These are phyloP conservation scores for Globisporangium orthogonon DNA, from an alignment of 352 stramenopile genomes.

Conservation along the genomic window DNA sequence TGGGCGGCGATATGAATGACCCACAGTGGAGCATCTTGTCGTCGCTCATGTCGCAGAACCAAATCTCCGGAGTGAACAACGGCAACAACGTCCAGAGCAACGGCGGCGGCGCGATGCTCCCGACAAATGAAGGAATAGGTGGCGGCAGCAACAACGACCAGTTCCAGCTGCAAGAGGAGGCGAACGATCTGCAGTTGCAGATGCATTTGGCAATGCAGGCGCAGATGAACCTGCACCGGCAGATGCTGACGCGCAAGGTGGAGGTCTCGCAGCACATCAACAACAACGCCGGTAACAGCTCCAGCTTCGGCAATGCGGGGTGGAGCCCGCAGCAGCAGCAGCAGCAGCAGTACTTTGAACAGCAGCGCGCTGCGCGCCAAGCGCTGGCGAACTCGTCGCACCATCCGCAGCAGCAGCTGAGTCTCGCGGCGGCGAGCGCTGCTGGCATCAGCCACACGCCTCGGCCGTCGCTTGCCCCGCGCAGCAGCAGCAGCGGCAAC, in stretches of 20 bases:
- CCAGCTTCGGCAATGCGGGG: slow-evolving; percentile 11
- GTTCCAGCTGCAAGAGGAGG: slow-evolving; percentile 57
- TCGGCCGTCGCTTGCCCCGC: slow-evolving; percentile 10
- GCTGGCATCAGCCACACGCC: slow-evolving; percentile 7
- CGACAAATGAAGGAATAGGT: slow-evolving; percentile 26
- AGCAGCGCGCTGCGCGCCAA: slow-evolving; percentile 9
- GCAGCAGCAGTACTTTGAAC: slow-evolving; percentile 17
- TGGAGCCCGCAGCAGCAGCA: slow-evolving; percentile 9
- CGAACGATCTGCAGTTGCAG: slow-evolving; percentile 65
- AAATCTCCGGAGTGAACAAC: slow-evolving; percentile 30
- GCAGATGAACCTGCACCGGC: slow-evolving; percentile 84
- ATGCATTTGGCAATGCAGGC: slow-evolving; percentile 86
- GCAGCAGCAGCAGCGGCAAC: slow-evolving; percentile 6
- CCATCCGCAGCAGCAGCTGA: slow-evolving; percentile 15
- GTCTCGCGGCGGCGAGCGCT: background rate
- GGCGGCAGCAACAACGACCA: slow-evolving; percentile 17
- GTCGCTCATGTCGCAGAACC: slow-evolving; percentile 63
- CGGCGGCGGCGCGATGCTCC: slow-evolving; percentile 10
- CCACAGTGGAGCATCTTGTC: slow-evolving; percentile 76
- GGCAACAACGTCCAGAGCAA: slow-evolving; percentile 5
- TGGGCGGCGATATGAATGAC: slow-evolving; percentile 44
- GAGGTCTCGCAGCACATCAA: slow-evolving; percentile 62
- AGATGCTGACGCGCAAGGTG: slow-evolving; percentile 85
- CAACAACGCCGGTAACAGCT: slow-evolving; percentile 12
- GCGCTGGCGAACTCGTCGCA: slow-evolving; percentile 10